Evolutionary conservation across 345 rosid species (phyloP), one percentile per base, ranked within the genome.

Genomic region (Syzygium jambos): DNA sequence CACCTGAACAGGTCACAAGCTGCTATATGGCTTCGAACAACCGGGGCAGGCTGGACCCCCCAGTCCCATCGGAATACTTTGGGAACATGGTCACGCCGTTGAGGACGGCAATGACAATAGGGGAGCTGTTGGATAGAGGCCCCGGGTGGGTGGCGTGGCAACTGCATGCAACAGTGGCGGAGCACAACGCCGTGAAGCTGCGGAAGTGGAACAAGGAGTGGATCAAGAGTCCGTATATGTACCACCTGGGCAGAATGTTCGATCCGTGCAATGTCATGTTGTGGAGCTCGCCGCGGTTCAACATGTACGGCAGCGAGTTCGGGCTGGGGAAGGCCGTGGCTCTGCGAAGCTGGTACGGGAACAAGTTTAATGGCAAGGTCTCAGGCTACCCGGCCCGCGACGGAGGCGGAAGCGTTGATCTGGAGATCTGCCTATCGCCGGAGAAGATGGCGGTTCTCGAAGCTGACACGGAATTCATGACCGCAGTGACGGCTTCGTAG

Each of bases 201-300:
- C 84, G 90, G 16, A 91, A 86, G 51, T 86, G 84, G 85, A 87
- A 93, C 52, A 90, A 92, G 6, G 84, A 89, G 4, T 96, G 98
- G 98, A 16, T 92, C 78, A 87, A 90, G 85, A 91, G 90, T 6
- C 99, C 93, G 1, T 53, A 10, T 3, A 29, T 97, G 49, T 93
- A 92, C 90, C 90, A 90, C 15, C 30, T 93, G 3, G 93, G 68
- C 6, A 88, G 85, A 61, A 19, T 88, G 84, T 96, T 96, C 84
- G 96, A 94, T 86, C 94, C 91, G 2, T 3, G 82, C 55, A 95
- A 93, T 52, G 89, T 97, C 88, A 91, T 95, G 96, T 91, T 97
- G 92, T 98, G 98, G 87, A 94, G 99, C 88, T 97, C 98, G 0
- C 98, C 99, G 4, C 91, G 99, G 89, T 97, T 97, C 88, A 80